These are phyloP conservation scores for Raffaelea ambrosiae DNA, from an alignment of 2,329 filamentous ascomycete genomes.

Conservation along the genomic window DNA sequence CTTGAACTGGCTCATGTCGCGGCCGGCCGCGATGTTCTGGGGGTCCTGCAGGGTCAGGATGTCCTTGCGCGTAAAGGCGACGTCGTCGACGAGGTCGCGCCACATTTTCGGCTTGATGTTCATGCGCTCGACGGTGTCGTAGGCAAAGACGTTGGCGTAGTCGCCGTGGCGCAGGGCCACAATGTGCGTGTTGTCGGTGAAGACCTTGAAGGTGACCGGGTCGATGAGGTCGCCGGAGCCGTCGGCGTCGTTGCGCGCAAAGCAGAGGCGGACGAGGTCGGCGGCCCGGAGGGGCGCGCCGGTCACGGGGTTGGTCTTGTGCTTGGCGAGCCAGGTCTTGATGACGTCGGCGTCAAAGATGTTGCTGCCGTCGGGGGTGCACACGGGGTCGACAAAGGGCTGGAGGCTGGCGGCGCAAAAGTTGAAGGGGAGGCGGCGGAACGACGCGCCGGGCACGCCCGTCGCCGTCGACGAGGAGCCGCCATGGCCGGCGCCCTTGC, in stretches of 20 bases:
- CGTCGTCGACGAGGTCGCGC: slow-evolving; percentile 81
- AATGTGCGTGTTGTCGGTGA: slow-evolving; percentile 97
- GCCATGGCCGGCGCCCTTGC: slow-evolving; percentile 48
- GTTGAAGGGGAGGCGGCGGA: slow-evolving; percentile 91
- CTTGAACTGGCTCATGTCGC: slow-evolving; percentile 83
- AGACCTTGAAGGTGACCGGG: slow-evolving; percentile 93
- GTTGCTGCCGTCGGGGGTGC: slow-evolving; percentile 66
- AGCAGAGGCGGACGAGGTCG: slow-evolving; percentile 85
- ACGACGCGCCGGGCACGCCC: slow-evolving; percentile 32
- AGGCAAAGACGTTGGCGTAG: slow-evolving; percentile 92
- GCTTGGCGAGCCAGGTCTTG: slow-evolving; percentile 85
- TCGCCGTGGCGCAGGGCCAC: slow-evolving; percentile 72
- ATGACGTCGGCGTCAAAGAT: slow-evolving; percentile 97
- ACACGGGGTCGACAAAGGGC: slow-evolving; percentile 91
- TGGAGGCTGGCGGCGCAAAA: slow-evolving; percentile 95
- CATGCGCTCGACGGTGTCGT: slow-evolving; percentile 88
- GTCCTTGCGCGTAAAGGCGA: slow-evolving; percentile 78
- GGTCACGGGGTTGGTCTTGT: slow-evolving; percentile 73
- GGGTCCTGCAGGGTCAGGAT: slow-evolving; percentile 96
- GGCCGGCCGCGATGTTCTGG: slow-evolving; percentile 65
- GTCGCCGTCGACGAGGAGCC: slow-evolving; percentile 15
- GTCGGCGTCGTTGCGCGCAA: slow-evolving; percentile 80
- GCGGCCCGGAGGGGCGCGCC: slow-evolving; percentile 69
- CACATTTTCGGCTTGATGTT: slow-evolving; percentile 98
- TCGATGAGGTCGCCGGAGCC: slow-evolving; percentile 77